phyloP scores from a whole-genome alignment of 352 stramenopile species.

The Phytophthora ramorum region DNA sequence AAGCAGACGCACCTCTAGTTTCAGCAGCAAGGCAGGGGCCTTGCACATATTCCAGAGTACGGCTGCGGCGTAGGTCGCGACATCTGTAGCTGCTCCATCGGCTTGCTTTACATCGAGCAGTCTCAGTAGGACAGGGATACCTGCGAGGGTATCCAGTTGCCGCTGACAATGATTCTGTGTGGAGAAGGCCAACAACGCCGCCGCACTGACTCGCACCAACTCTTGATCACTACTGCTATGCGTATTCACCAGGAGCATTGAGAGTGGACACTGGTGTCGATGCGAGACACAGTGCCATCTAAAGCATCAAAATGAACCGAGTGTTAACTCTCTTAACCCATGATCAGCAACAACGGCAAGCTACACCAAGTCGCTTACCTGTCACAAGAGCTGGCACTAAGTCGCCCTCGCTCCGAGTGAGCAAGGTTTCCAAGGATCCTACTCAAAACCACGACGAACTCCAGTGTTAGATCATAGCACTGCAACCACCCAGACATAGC shows the following conservation, averaged over 20 bases:
- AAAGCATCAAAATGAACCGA: background rate
- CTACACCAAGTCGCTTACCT: constrained; percentile 30
- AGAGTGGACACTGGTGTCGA: constrained; percentile 72
- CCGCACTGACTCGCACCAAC: constrained; percentile 53
- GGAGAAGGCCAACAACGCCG: constrained; percentile 69
- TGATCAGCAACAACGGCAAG: background rate
- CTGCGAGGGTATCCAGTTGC: constrained; percentile 66
- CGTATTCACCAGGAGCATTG: constrained; percentile 51
- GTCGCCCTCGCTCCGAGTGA: constrained; percentile 52
- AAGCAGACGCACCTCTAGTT: constrained; percentile 55
- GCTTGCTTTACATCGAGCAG: constrained; percentile 47
- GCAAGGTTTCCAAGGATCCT: constrained; percentile 77
- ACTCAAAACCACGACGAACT: background rate
- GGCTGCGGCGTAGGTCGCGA: constrained; percentile 54
- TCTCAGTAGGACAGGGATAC: constrained; percentile 51
- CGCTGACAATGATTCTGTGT: constrained; percentile 74
- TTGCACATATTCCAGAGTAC: constrained; percentile 80
- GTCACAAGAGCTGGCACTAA: constrained; percentile 71
- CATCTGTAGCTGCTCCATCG: constrained; percentile 34
- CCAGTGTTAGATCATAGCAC: background rate
- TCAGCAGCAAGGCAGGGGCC: constrained; percentile 62
- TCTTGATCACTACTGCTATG: constrained; percentile 32
- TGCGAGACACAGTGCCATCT: constrained; percentile 80
- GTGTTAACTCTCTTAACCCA: background rate
- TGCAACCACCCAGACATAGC: background rate